Percentiles rank a stretch among this genome's conserved stretches.
Evolutionary conservation across 495 filamentous ascomycete genomes (phyloP).

Genomic region (Rostrohypoxylon terebratum): DNA sequence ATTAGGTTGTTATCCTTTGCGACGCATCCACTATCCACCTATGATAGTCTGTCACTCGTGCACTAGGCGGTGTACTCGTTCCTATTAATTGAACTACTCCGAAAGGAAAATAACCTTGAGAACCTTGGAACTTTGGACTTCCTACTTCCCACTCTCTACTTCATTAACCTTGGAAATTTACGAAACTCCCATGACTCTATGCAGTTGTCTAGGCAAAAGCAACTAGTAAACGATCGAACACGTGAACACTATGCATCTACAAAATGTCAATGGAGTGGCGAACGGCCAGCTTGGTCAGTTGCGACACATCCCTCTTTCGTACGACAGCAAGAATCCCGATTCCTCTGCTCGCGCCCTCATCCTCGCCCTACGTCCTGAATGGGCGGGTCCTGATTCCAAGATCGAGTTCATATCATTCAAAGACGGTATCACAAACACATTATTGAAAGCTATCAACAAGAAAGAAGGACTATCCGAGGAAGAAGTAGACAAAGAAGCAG

Average conservation of each 20-base stretch:
- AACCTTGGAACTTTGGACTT: not conserved
- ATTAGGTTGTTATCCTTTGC: slow-evolving; percentile 23
- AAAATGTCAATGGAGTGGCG: slow-evolving; percentile 26
- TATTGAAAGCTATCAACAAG: slow-evolving; percentile 87
- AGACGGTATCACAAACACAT: slow-evolving; percentile 98
- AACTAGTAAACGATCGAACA: slow-evolving; percentile 15
- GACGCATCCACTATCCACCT: slow-evolving; percentile 23
- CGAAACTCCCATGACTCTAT: slow-evolving; percentile 6
- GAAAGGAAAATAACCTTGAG: slow-evolving; percentile 12
- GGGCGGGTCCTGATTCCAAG: slow-evolving; percentile 78
- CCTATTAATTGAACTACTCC: slow-evolving; percentile 17
- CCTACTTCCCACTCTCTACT: not conserved
- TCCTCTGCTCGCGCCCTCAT: slow-evolving; percentile 82
- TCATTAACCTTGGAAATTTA: too few species aligned
- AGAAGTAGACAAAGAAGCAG: slow-evolving; percentile 84
- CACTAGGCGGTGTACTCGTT: slow-evolving; percentile 39
- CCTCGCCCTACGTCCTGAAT: slow-evolving; percentile 83
- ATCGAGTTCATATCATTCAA: slow-evolving; percentile 92
- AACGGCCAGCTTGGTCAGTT: slow-evolving; percentile 51
- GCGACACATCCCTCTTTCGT: slow-evolving; percentile 75
- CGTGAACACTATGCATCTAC: slow-evolving; percentile 38
- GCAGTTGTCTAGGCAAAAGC: slow-evolving; percentile 5
- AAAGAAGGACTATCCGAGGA: slow-evolving; percentile 79
- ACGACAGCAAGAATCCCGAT: slow-evolving; percentile 79
- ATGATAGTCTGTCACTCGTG: slow-evolving; percentile 5